Percentiles rank a stretch among this genome's conserved stretches.
Conservation (phyloP, 805 yeast species). For the Barnettozyma pratensis region DNA sequence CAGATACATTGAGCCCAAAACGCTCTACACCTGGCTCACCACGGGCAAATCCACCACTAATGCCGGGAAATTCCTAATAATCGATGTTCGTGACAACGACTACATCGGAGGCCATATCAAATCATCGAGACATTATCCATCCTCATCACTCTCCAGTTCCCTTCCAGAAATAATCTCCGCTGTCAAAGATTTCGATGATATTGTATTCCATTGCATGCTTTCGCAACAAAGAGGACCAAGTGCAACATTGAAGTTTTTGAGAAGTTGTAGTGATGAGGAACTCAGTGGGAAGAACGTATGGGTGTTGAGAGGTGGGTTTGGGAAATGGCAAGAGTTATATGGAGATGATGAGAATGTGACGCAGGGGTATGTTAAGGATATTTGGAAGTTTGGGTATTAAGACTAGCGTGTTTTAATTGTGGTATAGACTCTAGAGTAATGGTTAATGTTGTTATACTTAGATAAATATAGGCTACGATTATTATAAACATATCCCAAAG, state of each 20-base stretch:
- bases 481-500: too few species aligned
- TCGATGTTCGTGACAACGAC: conserved; percentile 87
- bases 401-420: background rate
- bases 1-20: conserved; percentile 40
- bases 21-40: conserved; percentile 42
- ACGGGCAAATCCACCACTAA: conserved; percentile 32
- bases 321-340: conserved; percentile 71
- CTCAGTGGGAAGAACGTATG: conserved; percentile 45
- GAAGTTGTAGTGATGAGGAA: conserved; percentile 25
- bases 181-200: conserved; percentile 32
- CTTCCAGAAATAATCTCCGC: conserved; percentile 24
- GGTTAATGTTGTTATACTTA: too few species aligned
- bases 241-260: conserved; percentile 58
- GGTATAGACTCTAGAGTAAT: background rate
- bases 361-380: conserved; percentile 46
- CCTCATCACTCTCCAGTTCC: conserved; percentile 34
- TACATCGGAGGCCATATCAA: conserved; percentile 69
- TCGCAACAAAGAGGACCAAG: conserved; percentile 92
- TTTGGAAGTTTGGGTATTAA: conserved; percentile 32
- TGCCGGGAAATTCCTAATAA: conserved; percentile 42
- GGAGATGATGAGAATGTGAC: conserved; percentile 66
- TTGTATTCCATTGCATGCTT: conserved; percentile 87
- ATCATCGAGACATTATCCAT: conserved; percentile 51
- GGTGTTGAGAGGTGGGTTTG: conserved; percentile 82
- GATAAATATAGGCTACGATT: too few species aligned